phyloP scores from a whole-genome alignment of 331 rosid species.

The Saraca asoca region DNA sequence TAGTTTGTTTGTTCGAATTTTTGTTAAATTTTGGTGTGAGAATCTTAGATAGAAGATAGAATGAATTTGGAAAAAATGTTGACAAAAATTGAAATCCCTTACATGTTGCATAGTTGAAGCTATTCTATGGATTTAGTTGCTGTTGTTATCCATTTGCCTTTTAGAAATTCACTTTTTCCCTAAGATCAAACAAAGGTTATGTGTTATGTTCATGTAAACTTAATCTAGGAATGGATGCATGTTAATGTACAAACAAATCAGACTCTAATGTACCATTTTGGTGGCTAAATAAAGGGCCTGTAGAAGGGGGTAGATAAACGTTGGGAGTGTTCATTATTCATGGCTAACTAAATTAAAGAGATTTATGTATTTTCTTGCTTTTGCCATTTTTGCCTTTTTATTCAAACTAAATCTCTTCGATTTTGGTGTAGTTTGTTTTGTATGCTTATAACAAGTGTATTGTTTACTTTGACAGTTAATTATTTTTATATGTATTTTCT shows the following conservation, averaged over 20 bases:
- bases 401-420: background rate
- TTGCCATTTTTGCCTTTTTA: background rate
- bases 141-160: background rate
- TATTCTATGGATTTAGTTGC: background rate
- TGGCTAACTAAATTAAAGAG: background rate
- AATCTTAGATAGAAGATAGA: background rate
- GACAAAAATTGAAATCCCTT: background rate
- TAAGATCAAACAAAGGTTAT: background rate
- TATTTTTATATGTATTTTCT: no score
- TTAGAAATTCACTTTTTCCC: background rate
- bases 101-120: background rate
- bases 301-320: background rate
- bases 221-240: background rate
- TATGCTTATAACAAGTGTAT: background rate
- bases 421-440: background rate
- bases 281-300: background rate
- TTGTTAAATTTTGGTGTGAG: background rate
- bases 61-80: background rate
- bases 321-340: background rate
- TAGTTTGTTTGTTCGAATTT: slow-evolving; percentile 19
- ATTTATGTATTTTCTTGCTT: background rate
- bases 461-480: background rate
- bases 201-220: background rate
- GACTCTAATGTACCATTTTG: background rate
- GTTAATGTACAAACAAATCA: background rate